Evolutionary conservation across 495 filamentous ascomycete species (phyloP).

Genomic region (Xylaria bambusicola): DNA sequence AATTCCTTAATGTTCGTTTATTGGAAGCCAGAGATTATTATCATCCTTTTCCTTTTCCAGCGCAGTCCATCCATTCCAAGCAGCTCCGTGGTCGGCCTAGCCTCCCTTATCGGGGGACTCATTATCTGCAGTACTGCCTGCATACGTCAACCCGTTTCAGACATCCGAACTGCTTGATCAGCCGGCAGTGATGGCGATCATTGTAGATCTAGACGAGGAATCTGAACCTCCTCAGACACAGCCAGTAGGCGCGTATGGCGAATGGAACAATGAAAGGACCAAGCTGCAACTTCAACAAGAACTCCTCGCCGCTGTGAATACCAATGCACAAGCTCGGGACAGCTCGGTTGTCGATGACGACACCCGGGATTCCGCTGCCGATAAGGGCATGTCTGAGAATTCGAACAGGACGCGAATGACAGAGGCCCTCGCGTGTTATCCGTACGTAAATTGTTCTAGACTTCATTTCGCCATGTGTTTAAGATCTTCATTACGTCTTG

Average conservation of each 20-base stretch:
- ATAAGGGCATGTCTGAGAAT: conserved; percentile 49
- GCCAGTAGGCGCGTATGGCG: conserved; percentile 27
- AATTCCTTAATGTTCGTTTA: neutral
- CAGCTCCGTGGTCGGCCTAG: conserved; percentile 8
- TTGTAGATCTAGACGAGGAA: conserved; percentile 65
- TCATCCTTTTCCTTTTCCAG: neutral
- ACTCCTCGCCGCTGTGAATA: conserved; percentile 26
- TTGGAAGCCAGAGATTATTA: neutral
- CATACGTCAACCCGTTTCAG: neutral
- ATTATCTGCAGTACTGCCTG: neutral
- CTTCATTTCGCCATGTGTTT: conserved; percentile 20
- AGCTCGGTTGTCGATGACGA: conserved; percentile 19
- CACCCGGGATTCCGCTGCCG: conserved; percentile 24
- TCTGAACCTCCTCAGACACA: conserved; percentile 46
- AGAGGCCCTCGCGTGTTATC: conserved; percentile 83
- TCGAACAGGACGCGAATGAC: conserved; percentile 72
- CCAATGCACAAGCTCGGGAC: conserved; percentile 14
- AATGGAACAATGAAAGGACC: conserved; percentile 28
- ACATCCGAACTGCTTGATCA: neutral
- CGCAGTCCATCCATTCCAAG: neutral
- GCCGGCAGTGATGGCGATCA: conserved; percentile 55
- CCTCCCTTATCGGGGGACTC: conserved; percentile 7
- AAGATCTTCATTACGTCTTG: no score
- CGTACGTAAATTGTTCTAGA: conserved; percentile 57
- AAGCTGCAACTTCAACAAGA: conserved; percentile 25